These are phyloP conservation scores for Phytophthora citrophthora DNA, from an alignment of 352 stramenopile species.

Conservation along the genomic window DNA sequence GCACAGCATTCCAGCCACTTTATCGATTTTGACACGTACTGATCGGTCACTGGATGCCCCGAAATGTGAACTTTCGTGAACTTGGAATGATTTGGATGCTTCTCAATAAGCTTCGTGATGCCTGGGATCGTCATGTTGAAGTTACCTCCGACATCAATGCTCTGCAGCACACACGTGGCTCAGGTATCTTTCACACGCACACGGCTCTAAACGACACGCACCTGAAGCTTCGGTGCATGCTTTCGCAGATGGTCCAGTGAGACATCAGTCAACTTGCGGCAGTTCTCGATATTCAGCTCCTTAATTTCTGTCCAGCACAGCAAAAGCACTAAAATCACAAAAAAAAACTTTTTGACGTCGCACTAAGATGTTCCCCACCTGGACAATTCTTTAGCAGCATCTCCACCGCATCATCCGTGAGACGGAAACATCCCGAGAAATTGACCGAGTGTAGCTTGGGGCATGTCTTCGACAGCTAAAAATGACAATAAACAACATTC, in stretches of 20 bases:
- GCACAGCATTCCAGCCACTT: not conserved
- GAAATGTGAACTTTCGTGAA: slow-evolving; percentile 89
- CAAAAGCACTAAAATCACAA: not conserved
- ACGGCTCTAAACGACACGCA: slow-evolving; percentile 13
- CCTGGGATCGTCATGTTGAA: slow-evolving; percentile 91
- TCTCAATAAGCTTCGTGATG: slow-evolving; percentile 90
- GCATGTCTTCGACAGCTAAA: slow-evolving; percentile 74
- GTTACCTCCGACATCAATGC: slow-evolving; percentile 86
- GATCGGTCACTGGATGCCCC: slow-evolving; percentile 80
- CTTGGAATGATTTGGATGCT: slow-evolving; percentile 90
- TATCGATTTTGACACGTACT: slow-evolving; percentile 43
- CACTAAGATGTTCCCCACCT: slow-evolving; percentile 39
- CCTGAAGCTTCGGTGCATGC: slow-evolving; percentile 81
- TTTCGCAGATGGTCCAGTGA: slow-evolving; percentile 83
- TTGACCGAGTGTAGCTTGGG: slow-evolving; percentile 88
- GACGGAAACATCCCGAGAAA: slow-evolving; percentile 87
- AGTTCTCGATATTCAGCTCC: slow-evolving; percentile 91
- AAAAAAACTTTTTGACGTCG: not conserved
- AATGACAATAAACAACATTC: slow-evolving; percentile 1
- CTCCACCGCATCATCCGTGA: slow-evolving; percentile 88
- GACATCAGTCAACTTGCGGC: slow-evolving; percentile 85
- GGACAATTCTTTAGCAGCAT: slow-evolving; percentile 80
- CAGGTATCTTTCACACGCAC: not conserved
- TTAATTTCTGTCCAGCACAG: slow-evolving; percentile 66
- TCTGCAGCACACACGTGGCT: slow-evolving; percentile 38